Evolutionary conservation across 2,329 filamentous ascomycete genomes (phyloP).

Genomic region (Pestalotiopsis sp.): DNA sequence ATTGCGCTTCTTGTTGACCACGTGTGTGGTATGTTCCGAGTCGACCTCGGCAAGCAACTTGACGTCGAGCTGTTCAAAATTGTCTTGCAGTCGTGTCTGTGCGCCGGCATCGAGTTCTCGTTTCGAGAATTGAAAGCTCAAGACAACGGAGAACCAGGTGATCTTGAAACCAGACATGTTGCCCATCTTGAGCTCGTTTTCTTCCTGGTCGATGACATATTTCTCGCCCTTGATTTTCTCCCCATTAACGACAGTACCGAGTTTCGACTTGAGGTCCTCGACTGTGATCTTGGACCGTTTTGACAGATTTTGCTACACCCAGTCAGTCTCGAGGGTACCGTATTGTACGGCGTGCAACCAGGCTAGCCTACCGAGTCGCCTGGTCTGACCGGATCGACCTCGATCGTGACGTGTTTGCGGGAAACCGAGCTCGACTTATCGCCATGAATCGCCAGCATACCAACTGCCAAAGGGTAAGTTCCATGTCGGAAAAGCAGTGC

Average conservation of each 20-base stretch:
- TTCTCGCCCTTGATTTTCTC: slow-evolving; percentile 67
- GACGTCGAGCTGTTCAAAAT: slow-evolving; percentile 83
- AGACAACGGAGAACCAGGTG: slow-evolving; percentile 77
- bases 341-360: background rate
- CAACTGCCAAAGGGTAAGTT: slow-evolving; percentile 46
- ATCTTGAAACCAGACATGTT: slow-evolving; percentile 70
- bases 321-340: slow-evolving; percentile 1
- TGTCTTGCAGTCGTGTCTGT: slow-evolving; percentile 61
- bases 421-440: slow-evolving; percentile 79
- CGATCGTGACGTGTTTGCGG: slow-evolving; percentile 81
- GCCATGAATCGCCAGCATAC: slow-evolving; percentile 63
- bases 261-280: slow-evolving; percentile 81
- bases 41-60: slow-evolving; percentile 80
- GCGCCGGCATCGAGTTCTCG: slow-evolving; percentile 71
- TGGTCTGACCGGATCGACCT: slow-evolving; percentile 65
- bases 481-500: slow-evolving; percentile 13
- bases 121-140: slow-evolving; percentile 77
- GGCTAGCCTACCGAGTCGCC: slow-evolving; percentile 65
- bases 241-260: slow-evolving; percentile 79
- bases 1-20: slow-evolving; percentile 87
- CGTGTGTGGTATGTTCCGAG: slow-evolving; percentile 75
- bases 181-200: slow-evolving; percentile 73
- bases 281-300: slow-evolving; percentile 72
- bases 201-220: slow-evolving; percentile 55
- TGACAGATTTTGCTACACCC: slow-evolving; percentile 58